phyloP scores from a whole-genome alignment of 225 moss, liverwort and hornwort genomes.

The Sphagnum tenellum region DNA sequence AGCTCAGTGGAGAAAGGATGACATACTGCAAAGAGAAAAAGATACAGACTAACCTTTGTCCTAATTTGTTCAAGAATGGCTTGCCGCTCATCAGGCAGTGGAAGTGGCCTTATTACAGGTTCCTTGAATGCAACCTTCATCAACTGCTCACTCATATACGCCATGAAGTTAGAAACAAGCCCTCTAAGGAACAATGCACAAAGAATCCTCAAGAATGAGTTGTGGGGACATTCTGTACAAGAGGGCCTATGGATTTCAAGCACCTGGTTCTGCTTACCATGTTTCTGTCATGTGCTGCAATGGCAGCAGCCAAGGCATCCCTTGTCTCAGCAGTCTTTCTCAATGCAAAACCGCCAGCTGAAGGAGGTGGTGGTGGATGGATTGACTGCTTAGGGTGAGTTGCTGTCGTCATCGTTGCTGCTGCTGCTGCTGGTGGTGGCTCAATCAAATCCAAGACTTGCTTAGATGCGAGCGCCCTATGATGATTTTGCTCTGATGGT shows the following conservation, averaged over 20 bases:
- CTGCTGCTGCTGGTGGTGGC: too few relatives aligned
- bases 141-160: too few relatives aligned
- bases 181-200: too few relatives aligned
- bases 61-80: constrained; percentile 51
- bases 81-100: constrained; percentile 25
- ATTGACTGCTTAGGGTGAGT: not conserved
- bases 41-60: constrained; percentile 54
- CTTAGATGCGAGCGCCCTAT: too few relatives aligned
- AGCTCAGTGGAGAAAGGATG: too few relatives aligned
- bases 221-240: too few relatives aligned
- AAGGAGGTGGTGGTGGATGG: constrained; percentile 12
- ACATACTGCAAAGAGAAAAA: too few relatives aligned
- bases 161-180: too few relatives aligned
- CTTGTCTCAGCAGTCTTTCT: constrained; percentile 13
- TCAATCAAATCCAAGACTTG: too few relatives aligned
- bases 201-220: too few relatives aligned
- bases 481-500: not conserved
- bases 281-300: constrained; percentile 63
- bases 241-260: too few relatives aligned
- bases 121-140: constrained; percentile 39
- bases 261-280: constrained; percentile 29
- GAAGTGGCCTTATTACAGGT: constrained; percentile 24
- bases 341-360: constrained; percentile 10
- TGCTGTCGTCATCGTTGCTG: too few relatives aligned
- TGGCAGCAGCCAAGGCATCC: constrained; percentile 57